Conservation (phyloP, 371 early-diverging fungal species). For the Mortierella sp. region DNA sequence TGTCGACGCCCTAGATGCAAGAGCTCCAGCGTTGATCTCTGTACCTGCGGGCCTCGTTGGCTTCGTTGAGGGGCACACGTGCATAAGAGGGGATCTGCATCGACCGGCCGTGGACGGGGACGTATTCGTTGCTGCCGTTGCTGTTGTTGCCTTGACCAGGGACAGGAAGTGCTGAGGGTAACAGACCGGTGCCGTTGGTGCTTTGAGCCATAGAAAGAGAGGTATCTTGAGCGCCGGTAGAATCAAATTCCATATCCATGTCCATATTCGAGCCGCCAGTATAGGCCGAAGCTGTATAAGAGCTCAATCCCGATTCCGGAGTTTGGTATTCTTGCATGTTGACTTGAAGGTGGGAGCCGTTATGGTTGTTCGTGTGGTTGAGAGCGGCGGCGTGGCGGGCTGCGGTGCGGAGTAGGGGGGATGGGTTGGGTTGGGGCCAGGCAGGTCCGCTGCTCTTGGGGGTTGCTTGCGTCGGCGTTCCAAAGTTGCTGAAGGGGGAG, state of each 20-base stretch:
- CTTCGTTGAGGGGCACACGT: constrained; percentile 49
- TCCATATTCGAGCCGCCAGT: constrained; percentile 26
- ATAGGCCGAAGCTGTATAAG: constrained; percentile 29
- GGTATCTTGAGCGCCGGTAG: neutral
- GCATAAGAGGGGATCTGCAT: constrained; percentile 57
- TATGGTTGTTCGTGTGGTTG: neutral
- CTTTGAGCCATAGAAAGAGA: constrained; percentile 24
- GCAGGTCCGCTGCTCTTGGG: neutral
- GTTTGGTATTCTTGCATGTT: constrained; percentile 31
- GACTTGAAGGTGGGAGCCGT: neutral
- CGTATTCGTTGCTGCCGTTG: constrained; percentile 28
- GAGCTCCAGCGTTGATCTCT: constrained; percentile 57
- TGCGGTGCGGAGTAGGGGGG: constrained; percentile 22
- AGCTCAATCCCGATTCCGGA: constrained; percentile 42
- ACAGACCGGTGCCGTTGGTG: constrained; percentile 20
- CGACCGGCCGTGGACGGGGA: constrained; percentile 54
- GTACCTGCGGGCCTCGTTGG: constrained; percentile 45
- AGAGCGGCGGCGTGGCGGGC: neutral
- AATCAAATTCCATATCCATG: constrained; percentile 40
- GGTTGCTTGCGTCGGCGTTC: constrained; percentile 20
- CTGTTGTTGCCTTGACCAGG: constrained; percentile 9
- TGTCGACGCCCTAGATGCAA: constrained; percentile 52
- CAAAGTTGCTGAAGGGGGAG: constrained; percentile 37
- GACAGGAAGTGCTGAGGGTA: constrained; percentile 49
- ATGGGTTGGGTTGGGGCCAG: constrained; percentile 28